Conservation (phyloP, 1,284 basidiomycete genomes). For the Phenoliferia sp. region DNA sequence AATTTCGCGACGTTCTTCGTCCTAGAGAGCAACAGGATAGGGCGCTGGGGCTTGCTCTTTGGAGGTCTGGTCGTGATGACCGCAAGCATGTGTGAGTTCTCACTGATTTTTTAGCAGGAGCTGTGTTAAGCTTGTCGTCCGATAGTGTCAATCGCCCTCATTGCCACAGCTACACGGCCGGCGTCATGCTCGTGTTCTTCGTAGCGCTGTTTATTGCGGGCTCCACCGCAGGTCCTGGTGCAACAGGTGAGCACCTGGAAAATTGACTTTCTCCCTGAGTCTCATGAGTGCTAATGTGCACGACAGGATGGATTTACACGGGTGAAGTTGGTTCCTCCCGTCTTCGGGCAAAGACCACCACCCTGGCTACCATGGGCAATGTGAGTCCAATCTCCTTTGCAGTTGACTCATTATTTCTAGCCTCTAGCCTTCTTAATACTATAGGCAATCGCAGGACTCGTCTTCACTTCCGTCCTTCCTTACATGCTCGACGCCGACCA, state of each 20-base stretch:
- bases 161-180: conserved; percentile 12
- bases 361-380: too few relatives aligned
- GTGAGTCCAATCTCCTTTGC: too few relatives aligned
- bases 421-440: too few relatives aligned
- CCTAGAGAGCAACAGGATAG: neutral
- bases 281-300: neutral
- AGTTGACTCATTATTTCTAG: too few relatives aligned
- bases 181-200: conserved; percentile 19
- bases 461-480: too few relatives aligned
- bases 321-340: conserved; percentile 28
- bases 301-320: conserved; percentile 24
- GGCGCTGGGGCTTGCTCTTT: conserved; percentile 18
- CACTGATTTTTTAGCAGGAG: neutral
- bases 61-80: conserved; percentile 25
- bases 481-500: too few relatives aligned
- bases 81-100: conserved; percentile 20
- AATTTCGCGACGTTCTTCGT: neutral
- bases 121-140: neutral
- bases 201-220: conserved; percentile 23
- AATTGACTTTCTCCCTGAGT: too few relatives aligned
- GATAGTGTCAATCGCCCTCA: conserved; percentile 6
- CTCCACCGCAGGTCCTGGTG: conserved; percentile 25
- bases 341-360: too few relatives aligned
- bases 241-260: neutral
- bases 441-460: too few relatives aligned